Evolutionary conservation across 352 stramenopile species (phyloP), one percentile per base, ranked within the genome.

Genomic region (Plasmopara muralis): DNA sequence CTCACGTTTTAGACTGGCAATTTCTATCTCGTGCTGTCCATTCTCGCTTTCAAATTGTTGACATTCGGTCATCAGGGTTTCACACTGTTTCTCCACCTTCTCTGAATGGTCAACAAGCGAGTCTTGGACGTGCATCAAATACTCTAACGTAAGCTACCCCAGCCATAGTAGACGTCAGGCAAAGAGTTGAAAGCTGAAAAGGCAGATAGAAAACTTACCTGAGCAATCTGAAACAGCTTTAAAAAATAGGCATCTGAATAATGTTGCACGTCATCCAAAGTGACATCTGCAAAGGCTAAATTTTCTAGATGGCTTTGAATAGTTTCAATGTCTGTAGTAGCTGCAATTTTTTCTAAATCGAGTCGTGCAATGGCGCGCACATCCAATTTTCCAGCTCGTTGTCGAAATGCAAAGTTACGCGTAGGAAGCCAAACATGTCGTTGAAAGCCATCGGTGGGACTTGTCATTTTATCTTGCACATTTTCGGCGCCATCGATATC

Each of bases 161-260:
- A 48, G 54, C 20, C 9, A 64, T n/a, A 46, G 5, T 10, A 13
- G 6, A 25, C n/a, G 6, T 28, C 52, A 28, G 37, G 35, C 9
- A 54, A 42, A 20, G 2, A 40, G 45, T 25, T 25, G 4, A 13
- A 30, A 43, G 30, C 13, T 9, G 7, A 29, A 15, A 37, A 20
- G 2, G 0, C 3, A 25, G 20, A 25, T 25, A 25, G 20, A 25
- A 25, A 25, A 25, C 53, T 14, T 29, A 88, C 80, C 74, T 91
- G 80, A 4, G 82, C 72, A 53, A 93, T 85, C 55, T 93, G 82
- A 52, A 93, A 93, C 7, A 93, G 50, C 48, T 93, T 93, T 30
- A 93, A 70, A 47, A 93, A 93, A 52, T 93, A 90, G 12, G 72
- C 68, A 47, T 93, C 82, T 13, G 82, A 93, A 51, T 88, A 93